phyloP scores from a whole-genome alignment of 208 protist genomes.

The Chromosphaera perkinsii region DNA sequence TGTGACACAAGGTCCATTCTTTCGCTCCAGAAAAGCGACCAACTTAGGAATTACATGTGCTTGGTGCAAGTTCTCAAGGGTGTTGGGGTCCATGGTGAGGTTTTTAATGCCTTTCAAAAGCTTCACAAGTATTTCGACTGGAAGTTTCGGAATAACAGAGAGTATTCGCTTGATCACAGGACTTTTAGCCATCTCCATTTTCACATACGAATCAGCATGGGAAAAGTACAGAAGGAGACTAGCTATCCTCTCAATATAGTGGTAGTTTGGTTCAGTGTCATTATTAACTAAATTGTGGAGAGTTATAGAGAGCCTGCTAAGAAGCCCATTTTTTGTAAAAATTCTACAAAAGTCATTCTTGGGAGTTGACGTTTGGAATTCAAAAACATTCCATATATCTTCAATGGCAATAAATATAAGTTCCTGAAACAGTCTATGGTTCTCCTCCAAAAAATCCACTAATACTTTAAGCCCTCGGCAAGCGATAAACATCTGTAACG shows the following conservation, averaged over 20 bases:
- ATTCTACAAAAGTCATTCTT: constrained; percentile 57
- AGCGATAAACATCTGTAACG: constrained; percentile 70
- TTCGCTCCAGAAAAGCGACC: constrained; percentile 30
- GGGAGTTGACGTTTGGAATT: constrained; percentile 39
- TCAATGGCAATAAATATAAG: constrained; percentile 32
- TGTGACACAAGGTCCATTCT: constrained; percentile 2
- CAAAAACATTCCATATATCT: constrained; percentile 44
- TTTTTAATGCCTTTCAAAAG: constrained; percentile 56
- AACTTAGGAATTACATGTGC: constrained; percentile 38
- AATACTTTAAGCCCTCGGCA: constrained; percentile 58
- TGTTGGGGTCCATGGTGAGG: constrained; percentile 54
- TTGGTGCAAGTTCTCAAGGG: constrained; percentile 48
- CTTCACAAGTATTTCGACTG: constrained; percentile 12
- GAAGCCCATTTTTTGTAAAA: constrained; percentile 45
- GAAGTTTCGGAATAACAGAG: not conserved
- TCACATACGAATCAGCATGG: not conserved
- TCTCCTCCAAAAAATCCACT: constrained; percentile 48
- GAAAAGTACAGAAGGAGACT: not conserved
- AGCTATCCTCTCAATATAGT: not conserved
- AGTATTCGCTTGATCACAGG: not conserved
- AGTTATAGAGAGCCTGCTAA: no score
- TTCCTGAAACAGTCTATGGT: constrained; percentile 6
- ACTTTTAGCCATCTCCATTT: not conserved
- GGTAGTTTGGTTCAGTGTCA: no score
- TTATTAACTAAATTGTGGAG: no score